Base-by-base conservation (phyloP, 768 basidiomycete genomes). In the Leccinum truebloodii region DNA sequence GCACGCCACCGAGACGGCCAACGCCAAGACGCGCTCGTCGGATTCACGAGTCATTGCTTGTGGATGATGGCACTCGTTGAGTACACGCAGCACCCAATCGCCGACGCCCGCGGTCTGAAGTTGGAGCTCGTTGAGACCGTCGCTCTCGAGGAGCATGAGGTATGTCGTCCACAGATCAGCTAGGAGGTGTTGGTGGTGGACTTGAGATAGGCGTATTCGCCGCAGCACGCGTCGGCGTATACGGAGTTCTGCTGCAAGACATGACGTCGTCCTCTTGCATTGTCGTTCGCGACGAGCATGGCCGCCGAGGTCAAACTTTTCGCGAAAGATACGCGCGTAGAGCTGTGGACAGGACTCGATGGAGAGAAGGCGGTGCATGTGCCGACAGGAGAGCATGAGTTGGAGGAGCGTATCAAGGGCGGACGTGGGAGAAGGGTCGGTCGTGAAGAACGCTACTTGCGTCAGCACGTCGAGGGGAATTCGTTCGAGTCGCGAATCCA, bases 141-240 rank as follows among this genome's bases (percentile, higher is more conserved):
- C 78, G 63, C 80, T 82, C 68, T 89, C 88, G 34, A 86, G 67
- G n/a, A 84, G 67, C 82, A 88, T 86, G 62, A 85, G 76, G 59
- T 85, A 77, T 6, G 80, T 80, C 8, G 81, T 81, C 80, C 84
- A 86, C 24, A 88, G 67, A 68, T 86, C 86, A 39, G 77, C 75
- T 1, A 69, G 63, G 49, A 82, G 61, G 28, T 67, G 61, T 30
- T 58, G 63, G 4, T 54, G 46, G 3, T 76, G 71, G 51, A 81
- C 59, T 20, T 62, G 61, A 26, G 54, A 60, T 32, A 67, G 73
- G 24, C 79, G 75, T 55, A 82, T 80, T 59, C 84, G 81, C 44
- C 77, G 78, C 37, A 89, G 69, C 30, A 83, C 73, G 51, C 71
- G 73, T 63, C 76, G 80, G 32, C 88, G 78, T 3, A 71, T 71